Percentiles rank a stretch among this genome's conserved stretches.
phyloP scores from a whole-genome alignment of 352 stramenopile species.

The Globisporangium megalacanthum region DNA sequence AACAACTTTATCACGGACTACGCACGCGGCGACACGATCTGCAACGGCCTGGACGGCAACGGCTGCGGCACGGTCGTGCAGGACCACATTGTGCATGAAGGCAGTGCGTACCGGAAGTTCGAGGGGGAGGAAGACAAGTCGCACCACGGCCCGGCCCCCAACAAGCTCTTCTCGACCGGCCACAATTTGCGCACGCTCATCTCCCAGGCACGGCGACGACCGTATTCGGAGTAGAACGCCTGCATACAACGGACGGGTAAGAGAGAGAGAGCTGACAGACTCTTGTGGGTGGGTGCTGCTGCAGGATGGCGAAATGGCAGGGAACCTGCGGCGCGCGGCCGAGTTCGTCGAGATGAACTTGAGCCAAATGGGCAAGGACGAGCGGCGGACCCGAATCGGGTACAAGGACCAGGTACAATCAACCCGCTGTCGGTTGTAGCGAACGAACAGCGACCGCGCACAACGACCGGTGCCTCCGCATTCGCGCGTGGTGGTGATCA shows the following conservation, averaged over 20 bases:
- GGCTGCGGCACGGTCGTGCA: slow-evolving; percentile 92
- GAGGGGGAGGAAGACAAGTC: slow-evolving; percentile 96
- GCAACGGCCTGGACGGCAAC: slow-evolving; percentile 81
- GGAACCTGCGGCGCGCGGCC: slow-evolving; percentile 72
- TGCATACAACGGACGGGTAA: too few species aligned
- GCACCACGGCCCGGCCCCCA: slow-evolving; percentile 93
- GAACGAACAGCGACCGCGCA: too few species aligned
- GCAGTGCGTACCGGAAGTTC: slow-evolving; percentile 95
- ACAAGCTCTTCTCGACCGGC: slow-evolving; percentile 93
- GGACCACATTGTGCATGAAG: slow-evolving; percentile 96
- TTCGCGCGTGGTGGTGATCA: slow-evolving; percentile 10
- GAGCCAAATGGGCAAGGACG: slow-evolving; percentile 95
- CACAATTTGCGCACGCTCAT: slow-evolving; percentile 95
- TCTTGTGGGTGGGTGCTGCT: too few species aligned
- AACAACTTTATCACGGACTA: slow-evolving; percentile 91
- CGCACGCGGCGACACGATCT: slow-evolving; percentile 83
- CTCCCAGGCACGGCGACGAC: slow-evolving; percentile 59
- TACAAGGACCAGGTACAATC: slow-evolving; percentile 98
- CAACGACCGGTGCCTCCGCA: too few species aligned
- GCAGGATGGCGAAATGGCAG: slow-evolving; percentile 85
- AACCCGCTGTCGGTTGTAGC: too few species aligned
- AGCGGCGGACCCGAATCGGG: slow-evolving; percentile 92
- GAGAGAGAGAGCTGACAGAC: too few species aligned
- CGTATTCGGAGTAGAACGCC: too few species aligned
- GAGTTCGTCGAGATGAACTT: slow-evolving; percentile 96